Percentiles rank a stretch among this genome's conserved stretches.
Conservation (phyloP, 2,329 filamentous ascomycete genomes). For the Trichoderma atroviride region DNA sequence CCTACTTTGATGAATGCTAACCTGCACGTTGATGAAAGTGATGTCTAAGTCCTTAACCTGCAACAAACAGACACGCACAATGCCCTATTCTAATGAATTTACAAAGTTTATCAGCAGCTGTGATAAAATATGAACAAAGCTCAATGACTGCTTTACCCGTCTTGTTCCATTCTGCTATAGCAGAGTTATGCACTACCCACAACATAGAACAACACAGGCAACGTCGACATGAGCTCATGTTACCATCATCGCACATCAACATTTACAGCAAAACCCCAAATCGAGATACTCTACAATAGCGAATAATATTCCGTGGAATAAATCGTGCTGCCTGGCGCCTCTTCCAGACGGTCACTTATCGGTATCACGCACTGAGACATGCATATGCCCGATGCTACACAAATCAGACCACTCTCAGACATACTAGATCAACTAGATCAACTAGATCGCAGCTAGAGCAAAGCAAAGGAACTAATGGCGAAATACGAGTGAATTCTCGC, state of each 20-base stretch:
- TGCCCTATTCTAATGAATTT: not conserved
- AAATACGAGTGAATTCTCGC: not conserved
- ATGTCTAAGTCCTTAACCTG: not conserved
- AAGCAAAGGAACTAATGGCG: not conserved
- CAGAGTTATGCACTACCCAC: not conserved
- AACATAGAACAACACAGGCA: not conserved
- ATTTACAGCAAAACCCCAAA: too few species aligned
- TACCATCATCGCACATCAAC: not conserved
- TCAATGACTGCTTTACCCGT: not conserved
- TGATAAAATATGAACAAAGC: not conserved
- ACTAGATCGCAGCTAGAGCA: not conserved
- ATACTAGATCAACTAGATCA: not conserved
- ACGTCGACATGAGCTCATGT: not conserved
- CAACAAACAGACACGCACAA: too few species aligned
- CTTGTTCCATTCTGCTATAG: not conserved
- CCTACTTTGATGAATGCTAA: not conserved
- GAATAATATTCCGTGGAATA: not conserved
- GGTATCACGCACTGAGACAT: slow-evolving; percentile 11
- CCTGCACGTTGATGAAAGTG: not conserved
- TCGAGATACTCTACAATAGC: not conserved
- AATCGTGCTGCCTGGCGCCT: not conserved
- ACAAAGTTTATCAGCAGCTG: not conserved
- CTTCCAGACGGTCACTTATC: not conserved
- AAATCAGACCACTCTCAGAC: slow-evolving; percentile 21
- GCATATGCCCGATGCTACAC: slow-evolving; percentile 3